Evolutionary conservation across 2,329 filamentous ascomycete species (phyloP), one percentile per base, ranked within the genome.

Genomic region (Hypomyces perniciosus): DNA sequence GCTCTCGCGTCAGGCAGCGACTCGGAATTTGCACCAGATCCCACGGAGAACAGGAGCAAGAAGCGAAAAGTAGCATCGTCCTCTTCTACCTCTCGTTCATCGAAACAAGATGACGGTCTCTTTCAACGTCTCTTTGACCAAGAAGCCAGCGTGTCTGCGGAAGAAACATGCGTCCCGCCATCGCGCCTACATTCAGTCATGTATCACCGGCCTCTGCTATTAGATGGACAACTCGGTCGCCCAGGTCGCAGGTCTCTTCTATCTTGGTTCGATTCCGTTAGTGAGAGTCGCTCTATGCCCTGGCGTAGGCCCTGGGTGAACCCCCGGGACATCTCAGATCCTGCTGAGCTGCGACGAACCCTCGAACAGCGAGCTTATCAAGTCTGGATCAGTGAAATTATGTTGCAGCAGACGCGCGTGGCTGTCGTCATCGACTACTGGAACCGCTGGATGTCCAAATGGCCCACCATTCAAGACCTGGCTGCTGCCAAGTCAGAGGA

Each of bases 351-450:
- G 7, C 70, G 71, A 30, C 43, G 52, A n/a, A 63, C 62, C 3
- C 68, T 83, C 8, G 74, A 77, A 52, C 72, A 68, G 30, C 75
- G 81, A 44, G 81, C 81, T 2, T 85, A 85, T 65, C 75, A 84
- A 62, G 81, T 85, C 43, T 84, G 81, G 79, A 82, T 85, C 60
- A 81, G 77, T 59, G 81, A 85, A 66, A 78, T 84, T 57, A 85
- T 85, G 81, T 72, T 84, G 8, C 81, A 85, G 62, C 81, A 85
- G 65, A 85, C 81, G 2, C 78, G 81, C 29, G 81, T 85, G 4
- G 73, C 77, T 2, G 77, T 76, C 6, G 81, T 84, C 1, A 77
- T 83, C 20, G 78, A 77, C 44, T 85, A 85, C 62, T 85, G 81
- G 78, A 79, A 76, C 30, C 71, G 70, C 1, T 85, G 81, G 81